phyloP scores from a whole-genome alignment of 768 basidiomycete genomes.

The Naganishia onofrii region DNA sequence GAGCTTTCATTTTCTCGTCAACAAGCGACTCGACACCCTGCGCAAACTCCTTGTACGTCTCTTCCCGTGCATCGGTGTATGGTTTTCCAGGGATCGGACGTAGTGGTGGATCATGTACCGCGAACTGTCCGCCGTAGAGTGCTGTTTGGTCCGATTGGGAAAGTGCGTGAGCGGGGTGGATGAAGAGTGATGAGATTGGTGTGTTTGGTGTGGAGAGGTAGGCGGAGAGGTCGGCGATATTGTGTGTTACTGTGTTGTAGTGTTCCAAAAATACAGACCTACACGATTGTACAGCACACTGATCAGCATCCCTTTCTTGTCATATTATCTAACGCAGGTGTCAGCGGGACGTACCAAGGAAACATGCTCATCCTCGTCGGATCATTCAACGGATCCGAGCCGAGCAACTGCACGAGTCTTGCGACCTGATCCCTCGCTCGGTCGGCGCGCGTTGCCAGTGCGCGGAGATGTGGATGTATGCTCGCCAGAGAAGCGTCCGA shows the following conservation, averaged over 20 bases:
- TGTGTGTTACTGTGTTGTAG: constrained; percentile 8
- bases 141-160: constrained; percentile 13
- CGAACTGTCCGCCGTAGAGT: constrained; percentile 18
- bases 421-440: constrained; percentile 11
- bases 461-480: constrained; percentile 9
- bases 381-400: constrained; percentile 4
- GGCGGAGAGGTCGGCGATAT: constrained; percentile 15
- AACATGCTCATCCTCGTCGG: constrained; percentile 15
- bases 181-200: constrained; percentile 9
- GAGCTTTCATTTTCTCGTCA: background rate
- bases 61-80: constrained; percentile 3
- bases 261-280: constrained; percentile 7
- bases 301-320: too few species aligned
- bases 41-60: constrained; percentile 1
- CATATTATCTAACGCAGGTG: too few species aligned
- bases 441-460: background rate
- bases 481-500: background rate
- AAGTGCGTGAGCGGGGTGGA: constrained; percentile 23
- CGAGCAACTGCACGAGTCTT: constrained; percentile 7
- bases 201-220: background rate
- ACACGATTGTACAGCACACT: too few species aligned
- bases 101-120: constrained; percentile 8
- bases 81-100: constrained; percentile 10
- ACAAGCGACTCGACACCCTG: constrained; percentile 1
- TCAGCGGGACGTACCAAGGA: background rate